Evolutionary conservation across 306 rosid genomes (phyloP), one percentile per base, ranked within the genome.

Genomic region (Trichosanthes cucumerina): DNA sequence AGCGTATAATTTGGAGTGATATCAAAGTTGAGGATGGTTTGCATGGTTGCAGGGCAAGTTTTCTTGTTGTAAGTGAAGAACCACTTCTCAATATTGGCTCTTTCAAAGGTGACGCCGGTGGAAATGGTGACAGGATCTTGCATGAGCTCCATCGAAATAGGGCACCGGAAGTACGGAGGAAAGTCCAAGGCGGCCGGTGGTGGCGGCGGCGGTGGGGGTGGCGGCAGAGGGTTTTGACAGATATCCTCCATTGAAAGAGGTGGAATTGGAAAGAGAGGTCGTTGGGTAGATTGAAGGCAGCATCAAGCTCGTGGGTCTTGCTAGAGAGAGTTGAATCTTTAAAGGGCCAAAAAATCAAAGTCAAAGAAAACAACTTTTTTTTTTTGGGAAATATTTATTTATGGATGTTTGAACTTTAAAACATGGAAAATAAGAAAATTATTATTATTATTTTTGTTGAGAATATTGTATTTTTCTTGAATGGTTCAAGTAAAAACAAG

Each of bases 41-140:
- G 89, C 89, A 86, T 86, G 41, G 91, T 88, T 12, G 87, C 87
- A 0, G 91, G 89, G 41, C 91, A 88, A 11, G 89, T 86, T 14
- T 79, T 79, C 87, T 88, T 88, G 43, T 86, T 82, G 89, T 86
- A 86, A 21, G 78, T 66, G 85, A 84, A 86, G 83, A 88, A 84
- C 89, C 91, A 88, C 80, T 77, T 86, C 81, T 82, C 86, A 7
- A 88, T 88, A 75, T 68, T 86, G 41, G 52, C 73, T 47, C 91
- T 83, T 31, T 88, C 88, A 47, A 86, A 88, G 16, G 86, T 80
- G 57, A 88, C 83, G 4, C 91, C 91, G 19, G 88, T 86, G 80
- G 82, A 64, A 56, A 88, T 81, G 46, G 87, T 88, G 19, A 86
- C 89, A 0, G 89, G 89, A 0, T 88, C 89, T 24, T 74, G 78